These are phyloP conservation scores for Saccharomyces uvarum DNA, from an alignment of 1,139 yeast genomes.

Conservation along the genomic window DNA sequence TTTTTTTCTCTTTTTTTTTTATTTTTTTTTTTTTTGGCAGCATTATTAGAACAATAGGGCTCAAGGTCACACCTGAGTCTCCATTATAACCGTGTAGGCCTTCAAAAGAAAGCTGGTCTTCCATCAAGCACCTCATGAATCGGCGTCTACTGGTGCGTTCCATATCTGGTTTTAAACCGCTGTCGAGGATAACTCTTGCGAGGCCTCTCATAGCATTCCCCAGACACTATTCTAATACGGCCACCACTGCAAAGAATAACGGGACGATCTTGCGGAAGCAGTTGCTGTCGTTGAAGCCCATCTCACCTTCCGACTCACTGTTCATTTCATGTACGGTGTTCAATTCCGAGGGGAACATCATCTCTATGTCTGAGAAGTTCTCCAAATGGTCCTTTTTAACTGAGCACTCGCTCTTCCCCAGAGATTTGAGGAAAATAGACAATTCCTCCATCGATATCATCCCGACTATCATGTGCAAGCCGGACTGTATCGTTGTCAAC, in stretches of 20 bases:
- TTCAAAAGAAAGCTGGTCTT: neutral
- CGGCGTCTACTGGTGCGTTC: constrained; percentile 1
- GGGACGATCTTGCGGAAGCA: constrained; percentile 4
- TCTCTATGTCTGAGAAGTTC: constrained; percentile 67
- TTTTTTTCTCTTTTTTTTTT: neutral
- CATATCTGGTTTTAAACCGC: neutral
- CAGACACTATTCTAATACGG: neutral
- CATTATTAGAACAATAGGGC: neutral
- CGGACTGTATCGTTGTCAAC: constrained; percentile 65
- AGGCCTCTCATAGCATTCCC: neutral
- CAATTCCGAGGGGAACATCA: constrained; percentile 63
- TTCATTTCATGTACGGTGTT: constrained; percentile 71
- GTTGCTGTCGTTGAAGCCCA: constrained; percentile 40
- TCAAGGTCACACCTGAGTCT: neutral
- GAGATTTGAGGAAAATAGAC: constrained; percentile 78
- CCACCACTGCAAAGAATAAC: neutral
- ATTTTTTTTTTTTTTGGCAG: neutral
- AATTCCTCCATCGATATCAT: constrained; percentile 83
- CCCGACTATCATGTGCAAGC: constrained; percentile 74
- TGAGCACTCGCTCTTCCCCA: constrained; percentile 58
- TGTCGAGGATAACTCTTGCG: constrained; percentile 1
- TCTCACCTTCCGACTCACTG: constrained; percentile 46
- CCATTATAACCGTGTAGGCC: neutral
- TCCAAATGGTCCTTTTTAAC: constrained; percentile 69
- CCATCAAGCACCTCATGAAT: neutral